These are phyloP conservation scores for Leishmania major DNA, from an alignment of 208 protist genomes.

Conservation along the genomic window DNA sequence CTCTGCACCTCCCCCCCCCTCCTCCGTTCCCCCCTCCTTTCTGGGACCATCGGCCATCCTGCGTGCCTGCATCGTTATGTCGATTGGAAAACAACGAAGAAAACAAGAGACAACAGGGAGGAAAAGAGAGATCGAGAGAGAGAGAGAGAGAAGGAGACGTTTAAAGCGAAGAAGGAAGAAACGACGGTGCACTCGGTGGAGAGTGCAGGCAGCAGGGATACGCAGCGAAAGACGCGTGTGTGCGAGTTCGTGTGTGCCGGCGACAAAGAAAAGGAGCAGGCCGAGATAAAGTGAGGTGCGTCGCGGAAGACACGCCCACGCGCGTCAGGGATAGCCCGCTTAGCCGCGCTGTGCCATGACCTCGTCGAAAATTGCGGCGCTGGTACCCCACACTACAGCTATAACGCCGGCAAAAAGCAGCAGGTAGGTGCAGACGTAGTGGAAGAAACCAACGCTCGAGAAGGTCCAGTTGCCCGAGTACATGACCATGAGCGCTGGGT, in stretches of 20 bases:
- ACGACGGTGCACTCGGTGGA: neutral
- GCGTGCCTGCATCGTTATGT: neutral
- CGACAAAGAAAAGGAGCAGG: neutral
- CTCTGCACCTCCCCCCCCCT: neutral
- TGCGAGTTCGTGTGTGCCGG: neutral
- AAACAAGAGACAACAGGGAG: neutral
- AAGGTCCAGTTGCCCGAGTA: slow-evolving; percentile 57
- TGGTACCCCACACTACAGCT: slow-evolving; percentile 63
- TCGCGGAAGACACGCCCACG: neutral
- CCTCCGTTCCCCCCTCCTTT: neutral
- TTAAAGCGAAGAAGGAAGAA: too few species aligned
- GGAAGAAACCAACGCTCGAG: slow-evolving; percentile 33
- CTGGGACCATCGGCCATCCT: neutral
- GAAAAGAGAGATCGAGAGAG: neutral
- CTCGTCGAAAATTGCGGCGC: slow-evolving; percentile 45
- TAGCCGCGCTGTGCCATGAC: slow-evolving; percentile 6
- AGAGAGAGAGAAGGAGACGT: too few species aligned
- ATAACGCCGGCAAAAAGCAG: slow-evolving; percentile 66
- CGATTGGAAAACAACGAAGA: too few species aligned
- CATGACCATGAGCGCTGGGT: slow-evolving; percentile 75
- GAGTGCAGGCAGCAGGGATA: neutral
- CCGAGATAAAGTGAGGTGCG: neutral
- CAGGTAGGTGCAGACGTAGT: slow-evolving; percentile 58
- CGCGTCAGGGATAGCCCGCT: neutral
- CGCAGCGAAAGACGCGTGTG: neutral